Base-by-base conservation (phyloP, 2,329 filamentous ascomycete species). In the Venturia aucupariae region DNA sequence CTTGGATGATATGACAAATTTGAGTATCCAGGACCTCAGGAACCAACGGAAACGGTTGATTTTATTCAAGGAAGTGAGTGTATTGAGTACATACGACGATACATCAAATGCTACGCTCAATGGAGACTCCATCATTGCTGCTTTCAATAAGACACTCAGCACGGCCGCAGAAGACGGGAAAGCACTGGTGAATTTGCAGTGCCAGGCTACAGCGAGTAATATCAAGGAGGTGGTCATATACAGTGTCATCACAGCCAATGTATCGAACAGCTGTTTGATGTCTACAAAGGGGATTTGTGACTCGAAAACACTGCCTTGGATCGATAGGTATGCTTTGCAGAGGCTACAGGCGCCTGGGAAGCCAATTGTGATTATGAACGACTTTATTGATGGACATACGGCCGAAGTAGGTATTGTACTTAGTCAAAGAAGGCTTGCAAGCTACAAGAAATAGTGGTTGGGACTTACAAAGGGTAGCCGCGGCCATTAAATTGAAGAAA, bases 191-290 rank as follows among this genome's bases (percentile, higher is more conserved):
- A 7, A 6, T 38, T 11, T 38, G 35, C 80, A 82, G 67, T 82
- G 79, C 64, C 80, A 82, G 71, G 80, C 80, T 2, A 83, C 80
- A 3, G 75, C 79, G n/a, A 78, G 78, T 5, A 80, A 80, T 67
- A 79, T 82, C 48, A 72, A 75, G 3, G 76, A 79, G 65, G 80
- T 80, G 0, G 74, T 82, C 46, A 72, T 75, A 4, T 78, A 78
- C 64, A 79, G 76, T 51, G 35, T 11, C 11, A 7, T 38, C 35
- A 38, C 35, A 11, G 35, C 35, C 35, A 38, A 38, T 38, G 35
- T 38, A 1, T 38, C 35, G 2, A 7, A 38, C 35, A 38, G 35
- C 1, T 38, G 35, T 6, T 38, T 38, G 35, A 38, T 38, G 35
- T 38, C 35, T 38, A 38, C 2, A 6, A 38, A 38, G 35, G 35